Base-by-base conservation (phyloP, 2,329 filamentous ascomycete genomes). In the Coniochaeta sp. region DNA sequence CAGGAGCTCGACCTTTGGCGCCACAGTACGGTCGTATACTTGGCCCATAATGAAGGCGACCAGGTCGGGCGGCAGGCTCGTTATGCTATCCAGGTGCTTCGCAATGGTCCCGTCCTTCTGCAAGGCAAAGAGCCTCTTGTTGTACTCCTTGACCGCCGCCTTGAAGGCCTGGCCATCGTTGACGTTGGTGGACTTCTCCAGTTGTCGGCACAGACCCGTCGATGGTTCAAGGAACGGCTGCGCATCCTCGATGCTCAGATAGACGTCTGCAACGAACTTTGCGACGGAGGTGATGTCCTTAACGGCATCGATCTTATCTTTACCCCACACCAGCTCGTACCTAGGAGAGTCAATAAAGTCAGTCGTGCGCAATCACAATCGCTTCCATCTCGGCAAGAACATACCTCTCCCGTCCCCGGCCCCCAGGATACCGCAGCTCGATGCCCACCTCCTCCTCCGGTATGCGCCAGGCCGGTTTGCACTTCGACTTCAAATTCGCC, bases 1-100 rank as follows among this genome's bases (percentile, higher is more conserved):
- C 12, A 97, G 81, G 9, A 86, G 81, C 56, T 95, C 89, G 22
- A 96, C 90, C 55, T 87, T 83, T 6, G 90, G 91, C 2, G 91
- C 94, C 7, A 99, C 94, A 5, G 90, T 95, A 49, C 94, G 89
- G 61, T 91, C 85, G 70, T 96, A 97, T 20, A 90, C 87, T 66
- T 99, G 91, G 51, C 81, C 84, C 38, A 95, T 79, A 60, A 96
- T 92, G 58, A 90, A 85, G 58, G 87, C 83, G 46, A 91, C 84
- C 48, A 91, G 80, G 42, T 82, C 81, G 40, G 88, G 76, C 6
- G 87, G 83, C 16, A 96, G 73, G 46, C 80, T 77, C 61, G 87
- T 85, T 64, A 82, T 82, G 47, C 73, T 71, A 57, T 87, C 81
- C 46, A 97, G 76, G 58, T 88, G 86, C 59, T 79, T 82, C 18